Evolutionary conservation across 257 asterid species (phyloP), one percentile per base, ranked within the genome.

Genomic region (Nemophila menziesii): DNA sequence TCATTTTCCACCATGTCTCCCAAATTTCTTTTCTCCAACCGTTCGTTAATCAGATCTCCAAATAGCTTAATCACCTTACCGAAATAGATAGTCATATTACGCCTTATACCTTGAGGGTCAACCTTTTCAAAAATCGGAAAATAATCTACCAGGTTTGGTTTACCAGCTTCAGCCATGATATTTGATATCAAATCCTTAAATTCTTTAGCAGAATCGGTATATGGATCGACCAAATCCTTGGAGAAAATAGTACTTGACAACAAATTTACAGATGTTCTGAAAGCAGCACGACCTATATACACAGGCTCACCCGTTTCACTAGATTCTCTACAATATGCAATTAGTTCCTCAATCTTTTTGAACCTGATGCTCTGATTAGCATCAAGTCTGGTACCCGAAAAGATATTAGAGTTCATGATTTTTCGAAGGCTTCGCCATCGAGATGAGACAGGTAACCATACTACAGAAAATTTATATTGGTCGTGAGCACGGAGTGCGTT

Each of bases 201-300:
- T 64, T 73, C 82, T 34, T 59, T 55, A 36, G 54, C 33, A 22
- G 69, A 44, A 20, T 47, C 71, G 39, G 74, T 44, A 10, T 16
- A 16, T 7, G 54, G 51, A 24, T 21, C 33, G 3, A 67, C 73
- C 10, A 73, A 42, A 4, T 69, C 82, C 62, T 33, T 16, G 6
- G 78, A 69, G 20, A 65, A 69, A 14, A 73, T 59, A 1, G 69
- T 52, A 3, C 58, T 44, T 3, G 78, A 62, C 22, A 73, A 46
- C 54, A 69, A 21, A 49, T 65, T 68, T 61, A 73, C 16, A 47
- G 71, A 50, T 23, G 77, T 73, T n/a, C 60, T 66, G 15, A 73
- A 73, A 0, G 72, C 74, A 10, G 70, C 69, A 1, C 22, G 51
- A 3, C 76, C 74, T 0, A 73, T 15, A 34, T 69, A 54, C 55